Evolutionary conservation across 2,329 filamentous ascomycete species (phyloP).

Genomic region (Botrytis paeoniae): DNA sequence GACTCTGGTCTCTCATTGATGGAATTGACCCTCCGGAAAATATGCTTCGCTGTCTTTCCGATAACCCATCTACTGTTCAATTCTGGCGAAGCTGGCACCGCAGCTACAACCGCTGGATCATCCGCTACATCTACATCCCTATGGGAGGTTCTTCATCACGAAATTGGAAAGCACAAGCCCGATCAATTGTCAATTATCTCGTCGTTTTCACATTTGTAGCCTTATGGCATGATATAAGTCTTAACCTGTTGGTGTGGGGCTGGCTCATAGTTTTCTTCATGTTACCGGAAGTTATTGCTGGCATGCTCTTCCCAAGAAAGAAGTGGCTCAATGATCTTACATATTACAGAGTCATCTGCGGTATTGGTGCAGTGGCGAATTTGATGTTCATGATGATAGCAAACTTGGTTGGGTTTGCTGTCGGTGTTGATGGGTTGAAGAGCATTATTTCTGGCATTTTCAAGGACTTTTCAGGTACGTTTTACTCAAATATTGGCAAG

Average conservation of each 20-base stretch:
- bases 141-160: constrained; percentile 68
- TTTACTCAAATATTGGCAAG: neutral
- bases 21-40: constrained; percentile 95
- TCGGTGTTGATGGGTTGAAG: constrained; percentile 83
- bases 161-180: constrained; percentile 46
- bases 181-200: constrained; percentile 71
- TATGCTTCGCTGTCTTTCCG: constrained; percentile 93
- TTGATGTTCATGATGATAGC: constrained; percentile 94
- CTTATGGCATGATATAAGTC: constrained; percentile 95
- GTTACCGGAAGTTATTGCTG: constrained; percentile 76
- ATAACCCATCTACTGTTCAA: constrained; percentile 86
- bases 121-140: constrained; percentile 91
- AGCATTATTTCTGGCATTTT: constrained; percentile 74
- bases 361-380: constrained; percentile 76
- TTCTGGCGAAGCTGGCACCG: constrained; percentile 99
- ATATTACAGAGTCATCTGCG: constrained; percentile 75
- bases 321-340: constrained; percentile 68
- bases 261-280: constrained; percentile 96
- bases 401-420: constrained; percentile 91
- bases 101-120: constrained; percentile 89
- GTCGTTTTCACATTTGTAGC: constrained; percentile 95
- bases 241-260: constrained; percentile 88
- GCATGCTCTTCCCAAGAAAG: constrained; percentile 65
- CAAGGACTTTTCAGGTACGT: constrained; percentile 65
- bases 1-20: constrained; percentile 89